phyloP scores from a whole-genome alignment of 352 stramenopile species.

The Thalassiosira sp. region DNA sequence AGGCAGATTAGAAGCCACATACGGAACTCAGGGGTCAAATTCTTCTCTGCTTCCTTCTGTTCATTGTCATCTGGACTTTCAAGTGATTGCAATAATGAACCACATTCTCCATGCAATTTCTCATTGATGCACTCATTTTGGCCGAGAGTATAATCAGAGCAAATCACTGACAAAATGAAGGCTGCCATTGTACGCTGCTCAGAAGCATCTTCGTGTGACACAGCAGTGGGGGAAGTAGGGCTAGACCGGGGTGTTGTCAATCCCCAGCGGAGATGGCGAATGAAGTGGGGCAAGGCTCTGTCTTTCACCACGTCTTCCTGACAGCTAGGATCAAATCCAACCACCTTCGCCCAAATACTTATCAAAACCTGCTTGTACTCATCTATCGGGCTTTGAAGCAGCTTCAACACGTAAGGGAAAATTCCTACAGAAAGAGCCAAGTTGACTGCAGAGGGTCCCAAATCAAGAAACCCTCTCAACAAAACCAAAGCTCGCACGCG shows the following conservation, averaged over 20 bases:
- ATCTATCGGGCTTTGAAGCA: slow-evolving; percentile 92
- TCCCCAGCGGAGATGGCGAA: slow-evolving; percentile 87
- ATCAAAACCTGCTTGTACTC: slow-evolving; percentile 95
- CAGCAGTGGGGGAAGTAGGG: background rate
- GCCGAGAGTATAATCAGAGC: slow-evolving; percentile 88
- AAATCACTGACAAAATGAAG: slow-evolving; percentile 95
- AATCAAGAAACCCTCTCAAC: slow-evolving; percentile 94
- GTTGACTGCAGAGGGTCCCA: slow-evolving; percentile 87
- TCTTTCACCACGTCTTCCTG: slow-evolving; percentile 96
- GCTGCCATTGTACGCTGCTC: slow-evolving; percentile 94
- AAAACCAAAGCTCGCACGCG: slow-evolving; percentile 94
- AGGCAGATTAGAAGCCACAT: slow-evolving; percentile 91
- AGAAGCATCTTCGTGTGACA: slow-evolving; percentile 77
- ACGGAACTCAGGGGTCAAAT: slow-evolving; percentile 61
- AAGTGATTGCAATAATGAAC: slow-evolving; percentile 63
- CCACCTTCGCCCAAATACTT: slow-evolving; percentile 92
- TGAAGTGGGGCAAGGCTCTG: slow-evolving; percentile 93
- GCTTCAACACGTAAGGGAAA: slow-evolving; percentile 98
- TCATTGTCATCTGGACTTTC: slow-evolving; percentile 50
- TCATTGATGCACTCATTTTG: slow-evolving; percentile 90
- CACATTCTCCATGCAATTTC: slow-evolving; percentile 86
- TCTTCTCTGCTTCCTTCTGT: slow-evolving; percentile 73
- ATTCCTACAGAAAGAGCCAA: slow-evolving; percentile 93
- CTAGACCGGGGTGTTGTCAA: slow-evolving; percentile 1
- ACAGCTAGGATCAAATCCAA: slow-evolving; percentile 94